Base-by-base conservation (phyloP, 176 grass and related monocot species). In the Rhynchospora tenuis region DNA sequence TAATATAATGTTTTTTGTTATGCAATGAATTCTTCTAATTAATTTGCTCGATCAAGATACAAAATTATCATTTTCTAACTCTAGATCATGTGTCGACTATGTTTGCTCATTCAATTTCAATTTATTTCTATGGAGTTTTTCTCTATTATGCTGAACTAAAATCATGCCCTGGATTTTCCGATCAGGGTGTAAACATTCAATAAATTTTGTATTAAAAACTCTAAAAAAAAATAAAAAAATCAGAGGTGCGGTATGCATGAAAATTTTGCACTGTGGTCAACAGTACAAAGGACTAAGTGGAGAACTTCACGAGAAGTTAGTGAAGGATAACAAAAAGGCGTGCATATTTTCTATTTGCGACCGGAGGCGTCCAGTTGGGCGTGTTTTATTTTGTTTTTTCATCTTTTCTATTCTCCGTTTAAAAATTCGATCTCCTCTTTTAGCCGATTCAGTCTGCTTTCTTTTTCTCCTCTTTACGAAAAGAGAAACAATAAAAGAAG, bases 291-390 rank as follows among this genome's bases (percentile, higher is more conserved):
- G 13, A 65, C 4, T 19, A 66, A 66, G 27, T 27, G 13, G 13
- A 42, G 5, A 68, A 75, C 7, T 77, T 77, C 73, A 77, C 50
- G 73, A 77, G 73, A 76, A 76, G 14, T 77, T 19, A 55, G 55
- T 77, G 73, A 77, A 77, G 24, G 73, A 9, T 55, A 77, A 77
- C 73, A 24, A 56, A 77, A 77, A 77, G 73, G 73, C 50, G 12
- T 33, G 73, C 24, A 31, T 56, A 31, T 77, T 76, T 55, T 76
- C 14, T 54, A 55, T 76, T 56, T 56, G 15, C 6, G 23, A 75
- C 72, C 54, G 72, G 72, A 75, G 12, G 13, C 14, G 2, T 56
- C 73, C 73, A 33, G 24, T 55, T 59, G 27, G 14, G 9, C 13
- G 65, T 74, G 44, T 23, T 52, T 26, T 52, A 15, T n/a, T 52